Base-by-base conservation (phyloP, 2,329 filamentous ascomycete species). In the Diaporthe helianthi region DNA sequence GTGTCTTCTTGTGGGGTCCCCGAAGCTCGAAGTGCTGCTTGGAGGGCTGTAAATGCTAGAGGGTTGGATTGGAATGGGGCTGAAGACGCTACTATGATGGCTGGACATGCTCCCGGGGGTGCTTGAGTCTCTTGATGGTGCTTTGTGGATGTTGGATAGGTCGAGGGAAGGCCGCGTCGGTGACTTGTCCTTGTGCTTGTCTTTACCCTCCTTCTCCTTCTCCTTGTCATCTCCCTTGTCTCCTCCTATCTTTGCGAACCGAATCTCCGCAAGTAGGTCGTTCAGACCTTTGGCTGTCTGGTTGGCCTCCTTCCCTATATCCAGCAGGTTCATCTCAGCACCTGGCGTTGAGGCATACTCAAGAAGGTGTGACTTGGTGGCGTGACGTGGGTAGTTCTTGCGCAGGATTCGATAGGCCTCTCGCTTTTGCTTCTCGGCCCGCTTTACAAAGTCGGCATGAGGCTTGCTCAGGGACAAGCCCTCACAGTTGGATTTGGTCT, bases 271-370 rank as follows among this genome's bases (percentile, higher is more conserved):
- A 24, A 69, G 58, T 3, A 69, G 51, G 51, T 65, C 67, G 12
- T 53, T 53, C 7, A 69, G 51, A 8, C 67, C 67, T 26, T 54
- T 55, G 4, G 58, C 67, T 24, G 67, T 55, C 60, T 69, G 67
- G 60, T 49, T 65, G 13, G 67, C 67, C 49, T 69, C 67, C 29
- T 69, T 69, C 4, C 67, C 67, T 36, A 69, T 52, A 38, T 69
- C 67, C 22, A 65, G 26, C 19, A 69, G 60, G 24, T 49, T 36
- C 67, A 69, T 65, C 67, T 69, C 67, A 4, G 67, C 51, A 3
- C 67, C 60, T 0, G 67, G 67, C 8, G 49, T 65, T 24, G 51
- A 44, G 1, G 67, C 67, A 46, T 69, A 65, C 15, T 69, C 58
- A 4, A 65, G 4, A 15, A 55, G 36, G 2, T 24, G 33, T 8